Conservation (phyloP, 2,329 filamentous ascomycete species). For the Colletotrichum chrysophilum region DNA sequence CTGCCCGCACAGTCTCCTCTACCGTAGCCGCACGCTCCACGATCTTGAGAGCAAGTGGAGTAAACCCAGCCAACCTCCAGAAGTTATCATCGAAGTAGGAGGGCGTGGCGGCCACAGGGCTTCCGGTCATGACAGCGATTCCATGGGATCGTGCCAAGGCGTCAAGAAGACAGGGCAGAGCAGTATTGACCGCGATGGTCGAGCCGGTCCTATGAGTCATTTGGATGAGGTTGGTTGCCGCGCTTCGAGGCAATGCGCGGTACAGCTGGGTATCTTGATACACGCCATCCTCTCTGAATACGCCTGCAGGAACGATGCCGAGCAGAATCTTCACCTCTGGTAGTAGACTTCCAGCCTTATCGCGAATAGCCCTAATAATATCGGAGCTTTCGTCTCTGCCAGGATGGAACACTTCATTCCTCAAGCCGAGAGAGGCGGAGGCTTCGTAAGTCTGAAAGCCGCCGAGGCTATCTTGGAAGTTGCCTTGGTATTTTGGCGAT, state of each 20-base stretch:
- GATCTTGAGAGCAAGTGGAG: slow-evolving; percentile 82
- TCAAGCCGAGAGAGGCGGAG: slow-evolving; percentile 86
- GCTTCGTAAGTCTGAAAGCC: slow-evolving; percentile 96
- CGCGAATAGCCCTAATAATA: slow-evolving; percentile 85
- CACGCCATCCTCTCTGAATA: slow-evolving; percentile 81
- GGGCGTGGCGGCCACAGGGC: slow-evolving; percentile 80
- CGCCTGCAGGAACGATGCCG: slow-evolving; percentile 80
- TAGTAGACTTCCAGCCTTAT: slow-evolving; percentile 81
- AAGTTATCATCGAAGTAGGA: slow-evolving; percentile 89
- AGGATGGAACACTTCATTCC: slow-evolving; percentile 88
- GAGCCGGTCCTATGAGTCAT: slow-evolving; percentile 77
- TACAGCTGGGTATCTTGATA: slow-evolving; percentile 80
- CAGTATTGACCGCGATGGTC: slow-evolving; percentile 85
- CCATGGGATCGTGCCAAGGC: slow-evolving; percentile 83
- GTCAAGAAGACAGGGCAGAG: slow-evolving; percentile 86
- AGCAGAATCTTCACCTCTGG: slow-evolving; percentile 83
- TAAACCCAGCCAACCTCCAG: slow-evolving; percentile 92
- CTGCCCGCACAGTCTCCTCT: slow-evolving; percentile 75
- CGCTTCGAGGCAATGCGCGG: slow-evolving; percentile 75
- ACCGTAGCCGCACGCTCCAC: slow-evolving; percentile 77
- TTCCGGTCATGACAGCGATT: slow-evolving; percentile 80
- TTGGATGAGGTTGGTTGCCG: slow-evolving; percentile 70
- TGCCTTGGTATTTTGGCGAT: slow-evolving; percentile 89
- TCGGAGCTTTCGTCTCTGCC: slow-evolving; percentile 92
- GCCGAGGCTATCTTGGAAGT: slow-evolving; percentile 95